Percentiles rank a stretch among this genome's conserved stretches.
phyloP scores from a whole-genome alignment of 192 early-diverging fungal species.

The Diversispora epigaea region DNA sequence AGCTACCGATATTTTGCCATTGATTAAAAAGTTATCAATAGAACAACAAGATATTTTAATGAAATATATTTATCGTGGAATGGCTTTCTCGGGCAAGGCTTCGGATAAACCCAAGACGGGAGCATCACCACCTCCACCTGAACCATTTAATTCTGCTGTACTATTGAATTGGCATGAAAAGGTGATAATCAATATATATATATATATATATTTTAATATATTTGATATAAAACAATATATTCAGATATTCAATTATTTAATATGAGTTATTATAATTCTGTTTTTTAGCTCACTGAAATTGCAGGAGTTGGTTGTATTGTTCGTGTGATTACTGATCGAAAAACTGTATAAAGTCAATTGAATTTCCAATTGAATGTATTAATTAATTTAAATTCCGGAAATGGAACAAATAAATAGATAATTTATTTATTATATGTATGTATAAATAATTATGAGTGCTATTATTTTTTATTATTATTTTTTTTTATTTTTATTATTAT shows the following conservation, averaged over 20 bases:
- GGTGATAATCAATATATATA: constrained; percentile 43
- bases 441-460: too few species aligned
- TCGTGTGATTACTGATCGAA: constrained; percentile 87
- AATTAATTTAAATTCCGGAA: neutral
- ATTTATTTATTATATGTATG: too few species aligned
- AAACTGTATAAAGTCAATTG: constrained; percentile 53
- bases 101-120: too few species aligned
- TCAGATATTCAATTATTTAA: neutral
- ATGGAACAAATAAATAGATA: too few species aligned
- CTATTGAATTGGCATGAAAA: constrained; percentile 95
- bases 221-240: neutral
- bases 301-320: constrained; percentile 88
- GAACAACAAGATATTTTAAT: constrained; percentile 78
- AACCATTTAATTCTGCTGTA: constrained; percentile 77
- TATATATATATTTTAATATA: too few species aligned
- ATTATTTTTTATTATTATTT: too few species aligned
- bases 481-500: too few species aligned
- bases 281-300: constrained; percentile 71
- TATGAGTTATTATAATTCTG: constrained; percentile 1
- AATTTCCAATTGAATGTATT: constrained; percentile 11
- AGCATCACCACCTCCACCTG: too few species aligned
- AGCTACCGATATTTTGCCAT: constrained; percentile 62
- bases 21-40: constrained; percentile 59
- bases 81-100: too few species aligned
- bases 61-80: constrained; percentile 91